Evolutionary conservation across 495 filamentous ascomycete species (phyloP), one percentile per base, ranked within the genome.

Genomic region (Penicillium lagena): DNA sequence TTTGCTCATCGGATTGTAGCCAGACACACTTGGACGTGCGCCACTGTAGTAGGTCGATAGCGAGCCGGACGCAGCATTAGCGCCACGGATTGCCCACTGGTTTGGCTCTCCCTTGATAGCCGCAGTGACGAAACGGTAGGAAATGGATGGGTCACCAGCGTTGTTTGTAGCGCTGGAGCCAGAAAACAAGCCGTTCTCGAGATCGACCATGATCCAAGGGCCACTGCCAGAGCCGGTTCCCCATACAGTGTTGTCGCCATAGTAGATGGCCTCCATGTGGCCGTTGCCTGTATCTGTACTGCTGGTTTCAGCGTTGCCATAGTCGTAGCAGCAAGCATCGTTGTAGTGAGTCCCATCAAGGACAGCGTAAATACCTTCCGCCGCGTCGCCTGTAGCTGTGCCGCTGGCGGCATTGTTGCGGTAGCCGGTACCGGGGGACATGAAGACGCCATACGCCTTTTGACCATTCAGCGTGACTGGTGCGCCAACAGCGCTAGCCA

Each of bases 231-330:
- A 30, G 12, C 78, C 78, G 29, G 52, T 61, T 29, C 77, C 78
- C 75, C 72, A 79, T 55, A 33, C 43, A 9, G 62, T 72, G 53
- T 46, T 62, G 43, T 57, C 56, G 32, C 78, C 78, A 56, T 57
- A 80, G 66, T 81, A 81, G 57, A 81, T 73, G 32, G 77, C 74
- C 57, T 81, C 78, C 78, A 81, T 80, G 49, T 80, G 77, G 45
- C 72, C 76, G 45, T 68, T 67, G 35, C 78, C 78, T 1, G 76
- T 80, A 49, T 80, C 77, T 8, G 27, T 56, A 46, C 58, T 73
- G 54, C 53, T 77, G 17, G 63, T 71, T 60, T 81, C 78, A 35
- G 77, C 77, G 37, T 81, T 81, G 41, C 77, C 78, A 40, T 81
- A 81, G 59, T 81, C 78, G 49, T 77, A 81, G 64, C 78, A 81